A percentile compares a stretch with the other conserved stretches of the same genome.
These are phyloP conservation scores for Paraconiothyrium brasiliense DNA, from an alignment of 2,329 filamentous ascomycete genomes.

Conservation along the genomic window DNA sequence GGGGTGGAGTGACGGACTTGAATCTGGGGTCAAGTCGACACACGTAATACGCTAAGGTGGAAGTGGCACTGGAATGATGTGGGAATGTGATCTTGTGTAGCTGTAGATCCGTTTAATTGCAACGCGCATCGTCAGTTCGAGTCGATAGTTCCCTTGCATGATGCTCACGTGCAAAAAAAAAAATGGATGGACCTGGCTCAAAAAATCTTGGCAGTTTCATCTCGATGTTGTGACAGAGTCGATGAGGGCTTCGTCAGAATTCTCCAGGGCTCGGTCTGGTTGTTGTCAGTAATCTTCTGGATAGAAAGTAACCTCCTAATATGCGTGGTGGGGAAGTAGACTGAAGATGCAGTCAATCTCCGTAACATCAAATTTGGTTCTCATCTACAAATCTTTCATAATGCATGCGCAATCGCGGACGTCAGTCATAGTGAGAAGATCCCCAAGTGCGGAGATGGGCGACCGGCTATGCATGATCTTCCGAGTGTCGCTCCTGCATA, in stretches of 20 bases:
- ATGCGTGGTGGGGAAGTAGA: no score
- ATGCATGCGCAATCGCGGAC: no score
- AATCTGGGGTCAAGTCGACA: slow-evolving; percentile 14
- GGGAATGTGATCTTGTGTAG: neutral
- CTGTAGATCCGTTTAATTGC: slow-evolving; percentile 2
- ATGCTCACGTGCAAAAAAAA: neutral
- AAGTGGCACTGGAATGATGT: neutral
- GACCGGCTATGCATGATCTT: no score
- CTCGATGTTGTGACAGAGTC: neutral
- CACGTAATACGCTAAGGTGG: slow-evolving; percentile 11
- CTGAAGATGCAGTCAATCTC: no score
- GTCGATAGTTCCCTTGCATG: neutral
- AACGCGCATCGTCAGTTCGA: slow-evolving; percentile 6
- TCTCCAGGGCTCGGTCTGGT: neutral
- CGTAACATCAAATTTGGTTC: no score
- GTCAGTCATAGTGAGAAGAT: no score
- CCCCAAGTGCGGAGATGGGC: no score
- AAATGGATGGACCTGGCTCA: neutral
- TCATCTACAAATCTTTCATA: no score
- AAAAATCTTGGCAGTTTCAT: slow-evolving; percentile 1
- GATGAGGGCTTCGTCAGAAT: neutral
- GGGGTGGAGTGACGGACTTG: slow-evolving; percentile 18
- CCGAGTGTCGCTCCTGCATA: no score
- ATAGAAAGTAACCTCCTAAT: no score
- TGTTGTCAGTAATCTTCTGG: neutral